These are phyloP conservation scores for Termitomyces sp. DNA, from an alignment of 768 basidiomycete species.

Conservation along the genomic window DNA sequence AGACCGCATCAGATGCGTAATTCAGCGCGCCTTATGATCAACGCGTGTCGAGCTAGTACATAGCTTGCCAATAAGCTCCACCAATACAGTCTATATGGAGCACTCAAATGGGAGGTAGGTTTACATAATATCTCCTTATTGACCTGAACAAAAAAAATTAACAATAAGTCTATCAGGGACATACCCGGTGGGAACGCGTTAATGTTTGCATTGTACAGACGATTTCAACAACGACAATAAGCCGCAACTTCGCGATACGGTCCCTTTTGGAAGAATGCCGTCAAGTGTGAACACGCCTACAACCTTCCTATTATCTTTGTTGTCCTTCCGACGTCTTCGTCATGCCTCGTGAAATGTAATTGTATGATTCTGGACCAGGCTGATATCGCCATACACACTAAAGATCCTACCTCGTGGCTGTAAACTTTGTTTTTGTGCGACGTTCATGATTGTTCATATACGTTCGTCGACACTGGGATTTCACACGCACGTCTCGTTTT, in stretches of 20 bases:
- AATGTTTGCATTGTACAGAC: constrained; percentile 8
- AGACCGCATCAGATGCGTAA: no score
- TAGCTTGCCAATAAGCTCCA: background rate
- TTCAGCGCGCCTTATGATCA: no score
- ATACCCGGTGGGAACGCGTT: constrained; percentile 12
- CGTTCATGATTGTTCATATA: constrained; percentile 19
- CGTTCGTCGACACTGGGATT: constrained; percentile 18
- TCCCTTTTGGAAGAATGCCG: constrained; percentile 9
- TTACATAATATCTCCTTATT: constrained; percentile 1
- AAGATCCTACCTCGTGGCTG: constrained; percentile 26
- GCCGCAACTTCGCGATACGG: constrained; percentile 15
- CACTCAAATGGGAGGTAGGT: no score
- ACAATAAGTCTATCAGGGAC: constrained; percentile 40
- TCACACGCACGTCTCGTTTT: constrained; percentile 15
- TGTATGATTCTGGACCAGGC: constrained; percentile 19
- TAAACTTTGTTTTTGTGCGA: constrained; percentile 26
- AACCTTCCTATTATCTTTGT: constrained; percentile 26
- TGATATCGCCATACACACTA: constrained; percentile 22
- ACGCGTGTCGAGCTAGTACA: background rate
- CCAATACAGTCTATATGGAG: no score
- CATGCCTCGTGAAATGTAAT: constrained; percentile 26
- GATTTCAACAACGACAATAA: constrained; percentile 18
- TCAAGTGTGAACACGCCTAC: background rate
- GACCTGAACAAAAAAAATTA: constrained; percentile 16
- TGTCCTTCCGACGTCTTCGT: constrained; percentile 13